phyloP scores from a whole-genome alignment of 2,329 filamentous ascomycete species.

The Calonectria fujianensis region DNA sequence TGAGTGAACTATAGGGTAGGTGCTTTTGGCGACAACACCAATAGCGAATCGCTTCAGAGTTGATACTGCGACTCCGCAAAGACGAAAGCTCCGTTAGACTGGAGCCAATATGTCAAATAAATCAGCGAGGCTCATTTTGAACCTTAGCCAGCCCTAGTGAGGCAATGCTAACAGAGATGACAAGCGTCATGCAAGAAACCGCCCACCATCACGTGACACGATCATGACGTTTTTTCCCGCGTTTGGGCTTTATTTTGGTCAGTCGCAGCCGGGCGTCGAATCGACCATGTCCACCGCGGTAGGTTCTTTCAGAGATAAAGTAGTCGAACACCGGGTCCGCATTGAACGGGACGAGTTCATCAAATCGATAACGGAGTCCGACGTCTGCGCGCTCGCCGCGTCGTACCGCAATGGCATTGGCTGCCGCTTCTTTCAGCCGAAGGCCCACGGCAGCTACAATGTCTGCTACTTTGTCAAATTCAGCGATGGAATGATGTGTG shows the following conservation, averaged over 20 bases:
- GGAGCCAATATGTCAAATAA: neutral
- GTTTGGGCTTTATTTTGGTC: neutral
- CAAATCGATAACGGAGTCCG: constrained; percentile 2
- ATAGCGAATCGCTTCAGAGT: neutral
- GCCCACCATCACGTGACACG: neutral
- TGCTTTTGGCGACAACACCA: neutral
- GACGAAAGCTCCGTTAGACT: neutral
- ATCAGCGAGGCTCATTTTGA: neutral
- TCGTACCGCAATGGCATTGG: constrained; percentile 17
- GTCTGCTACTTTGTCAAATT: constrained; percentile 34
- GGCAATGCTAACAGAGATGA: neutral
- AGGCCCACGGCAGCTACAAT: constrained; percentile 32
- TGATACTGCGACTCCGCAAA: neutral
- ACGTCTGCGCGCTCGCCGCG: constrained; percentile 17
- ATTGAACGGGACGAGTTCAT: constrained; percentile 13
- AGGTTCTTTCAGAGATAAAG: constrained; percentile 16
- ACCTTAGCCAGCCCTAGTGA: neutral
- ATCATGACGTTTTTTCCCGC: neutral
- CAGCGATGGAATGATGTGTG: constrained; percentile 27
- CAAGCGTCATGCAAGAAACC: constrained; percentile 2
- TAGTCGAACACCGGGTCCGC: constrained; percentile 9
- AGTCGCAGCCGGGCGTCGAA: constrained; percentile 12
- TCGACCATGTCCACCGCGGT: constrained; percentile 21
- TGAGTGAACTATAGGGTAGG: neutral
- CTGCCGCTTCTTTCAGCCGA: constrained; percentile 27